Percentiles rank a stretch among this genome's conserved stretches.
phyloP scores from a whole-genome alignment of 1,139 yeast genomes.

The Yamadazyma spencermartinsiae region DNA sequence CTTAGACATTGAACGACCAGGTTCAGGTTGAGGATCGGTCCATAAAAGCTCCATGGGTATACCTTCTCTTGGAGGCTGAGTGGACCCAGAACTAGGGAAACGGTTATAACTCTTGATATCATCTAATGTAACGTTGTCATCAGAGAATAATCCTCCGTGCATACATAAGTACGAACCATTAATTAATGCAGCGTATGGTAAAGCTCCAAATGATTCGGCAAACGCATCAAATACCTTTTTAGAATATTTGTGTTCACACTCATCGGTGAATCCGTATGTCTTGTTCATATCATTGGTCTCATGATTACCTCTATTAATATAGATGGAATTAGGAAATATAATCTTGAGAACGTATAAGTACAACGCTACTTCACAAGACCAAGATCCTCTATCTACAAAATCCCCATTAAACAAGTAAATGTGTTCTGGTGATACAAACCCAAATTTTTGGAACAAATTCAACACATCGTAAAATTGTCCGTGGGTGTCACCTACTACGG shows the following conservation, averaged over 20 bases:
- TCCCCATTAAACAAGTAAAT: slow-evolving; percentile 92
- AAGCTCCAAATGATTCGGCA: slow-evolving; percentile 79
- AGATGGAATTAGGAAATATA: slow-evolving; percentile 70
- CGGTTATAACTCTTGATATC: slow-evolving; percentile 76
- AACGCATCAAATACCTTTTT: slow-evolving; percentile 83
- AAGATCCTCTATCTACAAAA: slow-evolving; percentile 96
- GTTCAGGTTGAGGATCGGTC: slow-evolving; percentile 88
- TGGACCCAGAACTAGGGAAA: slow-evolving; percentile 51
- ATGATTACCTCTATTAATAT: slow-evolving; percentile 91
- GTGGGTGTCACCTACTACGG: slow-evolving; percentile 97
- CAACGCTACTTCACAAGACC: slow-evolving; percentile 97
- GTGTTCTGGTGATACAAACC: slow-evolving; percentile 67
- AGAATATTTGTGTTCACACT: slow-evolving; percentile 86
- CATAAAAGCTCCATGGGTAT: slow-evolving; percentile 94
- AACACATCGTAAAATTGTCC: slow-evolving; percentile 93
- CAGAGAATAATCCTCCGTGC: slow-evolving; percentile 94
- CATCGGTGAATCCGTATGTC: slow-evolving; percentile 95
- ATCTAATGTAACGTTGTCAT: slow-evolving; percentile 66
- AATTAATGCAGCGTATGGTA: slow-evolving; percentile 84
- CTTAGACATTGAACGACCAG: slow-evolving; percentile 85
- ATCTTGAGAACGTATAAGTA: slow-evolving; percentile 77
- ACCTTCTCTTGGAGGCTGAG: slow-evolving; percentile 90
- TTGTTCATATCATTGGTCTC: slow-evolving; percentile 97
- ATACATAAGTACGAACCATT: slow-evolving; percentile 77
- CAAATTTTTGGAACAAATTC: slow-evolving; percentile 73